These are phyloP conservation scores for Tricholoma matsutake DNA, from an alignment of 768 basidiomycete genomes.

Conservation along the genomic window DNA sequence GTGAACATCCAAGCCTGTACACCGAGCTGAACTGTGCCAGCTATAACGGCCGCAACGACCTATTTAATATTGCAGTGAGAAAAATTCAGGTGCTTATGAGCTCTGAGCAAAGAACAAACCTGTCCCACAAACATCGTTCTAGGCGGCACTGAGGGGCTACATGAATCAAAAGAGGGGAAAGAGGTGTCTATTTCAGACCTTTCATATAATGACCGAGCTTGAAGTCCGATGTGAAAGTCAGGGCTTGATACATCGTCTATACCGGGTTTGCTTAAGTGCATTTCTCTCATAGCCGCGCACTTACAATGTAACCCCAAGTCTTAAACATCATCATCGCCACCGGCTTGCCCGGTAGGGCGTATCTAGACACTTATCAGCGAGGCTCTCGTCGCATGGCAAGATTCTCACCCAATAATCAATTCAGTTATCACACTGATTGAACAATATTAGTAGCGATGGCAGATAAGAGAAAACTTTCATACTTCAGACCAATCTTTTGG, in stretches of 20 bases:
- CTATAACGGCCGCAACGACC: constrained; percentile 62
- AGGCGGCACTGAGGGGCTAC: background rate
- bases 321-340: constrained; percentile 87
- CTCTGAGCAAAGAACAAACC: too few species aligned
- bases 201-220: constrained; percentile 82
- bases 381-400: too few species aligned
- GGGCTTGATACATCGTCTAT: constrained; percentile 30
- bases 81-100: too few species aligned
- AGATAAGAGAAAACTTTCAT: too few species aligned
- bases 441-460: too few species aligned
- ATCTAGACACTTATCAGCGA: constrained; percentile 20
- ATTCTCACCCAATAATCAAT: constrained; percentile 57
- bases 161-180: background rate
- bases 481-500: constrained; percentile 65
- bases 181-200: constrained; percentile 54
- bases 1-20: constrained; percentile 79
- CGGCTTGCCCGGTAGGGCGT: constrained; percentile 72
- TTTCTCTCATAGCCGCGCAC: constrained; percentile 42
- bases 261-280: background rate
- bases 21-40: constrained; percentile 70
- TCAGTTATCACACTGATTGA: constrained; percentile 61
- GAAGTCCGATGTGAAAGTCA: constrained; percentile 70
- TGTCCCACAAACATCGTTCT: constrained; percentile 57
- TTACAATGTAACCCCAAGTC: constrained; percentile 74
- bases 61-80: constrained; percentile 31